Conservation (phyloP, 2,329 filamentous ascomycete genomes). For the Neonectria faginata region DNA sequence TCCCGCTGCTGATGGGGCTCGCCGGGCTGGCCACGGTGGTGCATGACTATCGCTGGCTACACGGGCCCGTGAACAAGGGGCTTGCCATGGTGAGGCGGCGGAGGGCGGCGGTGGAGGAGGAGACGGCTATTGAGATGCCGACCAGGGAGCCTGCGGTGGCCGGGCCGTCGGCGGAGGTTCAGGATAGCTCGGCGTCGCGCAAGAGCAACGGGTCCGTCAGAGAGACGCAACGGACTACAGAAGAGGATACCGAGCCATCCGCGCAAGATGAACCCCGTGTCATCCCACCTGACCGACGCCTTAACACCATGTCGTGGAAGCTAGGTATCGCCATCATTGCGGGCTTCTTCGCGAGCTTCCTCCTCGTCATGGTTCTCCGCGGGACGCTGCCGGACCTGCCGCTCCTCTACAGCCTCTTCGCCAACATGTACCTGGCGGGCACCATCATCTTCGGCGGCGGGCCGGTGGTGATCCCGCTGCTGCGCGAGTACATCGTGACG, state of each 20-base stretch:
- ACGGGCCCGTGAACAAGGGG: slow-evolving; percentile 17
- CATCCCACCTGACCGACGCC: slow-evolving; percentile 48
- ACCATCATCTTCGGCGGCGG: slow-evolving; percentile 76
- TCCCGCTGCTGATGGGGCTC: slow-evolving; percentile 71
- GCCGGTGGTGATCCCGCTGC: slow-evolving; percentile 72
- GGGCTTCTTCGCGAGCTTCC: slow-evolving; percentile 67
- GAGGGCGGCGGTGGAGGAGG: slow-evolving; percentile 10
- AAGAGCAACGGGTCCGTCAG: slow-evolving; percentile 19
- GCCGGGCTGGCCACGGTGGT: slow-evolving; percentile 65
- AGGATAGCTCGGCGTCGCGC: not conserved
- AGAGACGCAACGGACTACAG: not conserved
- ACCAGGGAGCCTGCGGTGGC: slow-evolving; percentile 3
- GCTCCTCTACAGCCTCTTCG: slow-evolving; percentile 70
- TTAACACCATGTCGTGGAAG: slow-evolving; percentile 59
- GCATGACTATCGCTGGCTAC: slow-evolving; percentile 61
- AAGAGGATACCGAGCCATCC: not conserved
- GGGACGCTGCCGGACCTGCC: slow-evolving; percentile 55
- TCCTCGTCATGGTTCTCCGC: slow-evolving; percentile 65
- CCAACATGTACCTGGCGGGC: slow-evolving; percentile 79
- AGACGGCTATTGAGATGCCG: slow-evolving; percentile 25
- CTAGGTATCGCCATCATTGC: slow-evolving; percentile 56
- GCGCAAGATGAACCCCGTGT: slow-evolving; percentile 42
- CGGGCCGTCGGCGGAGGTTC: not conserved
- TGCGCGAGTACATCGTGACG: slow-evolving; percentile 72
- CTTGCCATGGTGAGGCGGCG: slow-evolving; percentile 20